These are phyloP conservation scores for Arachis hypogaea DNA, from an alignment of 306 rosid genomes.

Conservation along the genomic window DNA sequence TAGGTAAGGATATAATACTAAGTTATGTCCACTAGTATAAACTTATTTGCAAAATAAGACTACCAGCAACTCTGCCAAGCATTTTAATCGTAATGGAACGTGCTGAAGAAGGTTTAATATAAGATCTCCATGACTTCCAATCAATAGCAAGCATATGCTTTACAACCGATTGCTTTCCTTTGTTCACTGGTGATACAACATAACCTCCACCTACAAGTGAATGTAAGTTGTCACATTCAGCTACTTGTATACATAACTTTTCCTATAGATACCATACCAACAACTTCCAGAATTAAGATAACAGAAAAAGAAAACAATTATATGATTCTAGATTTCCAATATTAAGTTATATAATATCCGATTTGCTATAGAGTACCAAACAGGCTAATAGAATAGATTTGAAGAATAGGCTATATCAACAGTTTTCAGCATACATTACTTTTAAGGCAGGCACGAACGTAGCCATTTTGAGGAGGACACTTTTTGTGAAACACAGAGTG, in stretches of 20 bases:
- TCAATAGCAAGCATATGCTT: constrained; percentile 98
- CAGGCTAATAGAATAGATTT: constrained; percentile 31
- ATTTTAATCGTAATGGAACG: constrained; percentile 77
- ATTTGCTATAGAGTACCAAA: constrained; percentile 31
- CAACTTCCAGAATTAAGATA: constrained; percentile 35
- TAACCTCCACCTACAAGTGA: constrained; percentile 86
- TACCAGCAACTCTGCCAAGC: constrained; percentile 96
- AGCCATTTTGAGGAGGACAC: constrained; percentile 78
- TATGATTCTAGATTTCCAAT: constrained; percentile 28
- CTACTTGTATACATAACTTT: constrained; percentile 20
- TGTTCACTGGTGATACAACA: constrained; percentile 77
- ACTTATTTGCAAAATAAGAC: constrained; percentile 29
- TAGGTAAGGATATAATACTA: neutral
- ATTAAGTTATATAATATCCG: constrained; percentile 6
- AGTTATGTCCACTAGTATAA: constrained; percentile 19
- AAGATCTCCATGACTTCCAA: constrained; percentile 94
- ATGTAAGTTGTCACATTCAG: constrained; percentile 42
- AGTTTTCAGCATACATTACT: constrained; percentile 82
- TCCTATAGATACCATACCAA: constrained; percentile 21
- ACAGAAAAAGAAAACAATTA: constrained; percentile 36
- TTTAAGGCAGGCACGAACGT: constrained; percentile 96
- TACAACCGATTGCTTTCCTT: constrained; percentile 84
- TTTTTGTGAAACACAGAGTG: constrained; percentile 91
- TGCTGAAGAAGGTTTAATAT: constrained; percentile 76
- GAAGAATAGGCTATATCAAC: constrained; percentile 32